Percentiles rank a stretch among this genome's conserved stretches.
Conservation (phyloP, 2,329 filamentous ascomycete genomes). For the Xylariomycetidae sp. region DNA sequence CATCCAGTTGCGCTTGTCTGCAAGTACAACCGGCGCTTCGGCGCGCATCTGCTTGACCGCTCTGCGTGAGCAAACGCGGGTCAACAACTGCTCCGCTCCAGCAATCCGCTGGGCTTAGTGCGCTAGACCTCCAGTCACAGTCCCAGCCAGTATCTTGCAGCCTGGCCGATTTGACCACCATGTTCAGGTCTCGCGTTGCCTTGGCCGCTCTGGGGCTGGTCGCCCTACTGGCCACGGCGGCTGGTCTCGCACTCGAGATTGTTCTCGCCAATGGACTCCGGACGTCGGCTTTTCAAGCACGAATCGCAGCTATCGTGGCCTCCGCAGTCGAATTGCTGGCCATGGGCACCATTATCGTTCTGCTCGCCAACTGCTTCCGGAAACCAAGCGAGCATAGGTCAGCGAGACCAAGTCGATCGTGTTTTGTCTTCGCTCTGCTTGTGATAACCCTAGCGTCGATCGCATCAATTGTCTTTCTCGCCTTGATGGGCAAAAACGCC, state of each 20-base stretch:
- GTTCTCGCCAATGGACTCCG: constrained; percentile 32
- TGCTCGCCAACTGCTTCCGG: constrained; percentile 27
- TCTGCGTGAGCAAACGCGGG: background rate
- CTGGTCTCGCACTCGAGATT: constrained; percentile 33
- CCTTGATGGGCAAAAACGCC: constrained; percentile 30
- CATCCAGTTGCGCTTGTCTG: background rate
- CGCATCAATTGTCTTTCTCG: constrained; percentile 36
- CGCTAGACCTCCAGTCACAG: background rate
- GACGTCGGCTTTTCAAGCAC: constrained; percentile 24
- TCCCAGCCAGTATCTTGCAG: constrained; percentile 4
- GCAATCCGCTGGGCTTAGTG: background rate
- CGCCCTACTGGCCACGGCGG: constrained; percentile 33
- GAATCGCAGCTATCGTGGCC: constrained; percentile 32
- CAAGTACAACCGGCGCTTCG: background rate
- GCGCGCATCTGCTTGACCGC: constrained; percentile 1
- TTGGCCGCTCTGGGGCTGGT: constrained; percentile 30
- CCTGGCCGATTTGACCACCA: constrained; percentile 18
- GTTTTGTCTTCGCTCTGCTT: constrained; percentile 27
- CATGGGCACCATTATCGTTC: constrained; percentile 28
- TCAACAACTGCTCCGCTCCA: background rate
- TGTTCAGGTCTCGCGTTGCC: constrained; percentile 30
- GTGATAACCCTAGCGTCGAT: constrained; percentile 39
- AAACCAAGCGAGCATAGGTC: constrained; percentile 13
- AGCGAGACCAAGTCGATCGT: constrained; percentile 24
- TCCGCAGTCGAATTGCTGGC: constrained; percentile 31